phyloP scores from a whole-genome alignment of 176 grass and related monocot genomes.

The Pontederia paniculata region DNA sequence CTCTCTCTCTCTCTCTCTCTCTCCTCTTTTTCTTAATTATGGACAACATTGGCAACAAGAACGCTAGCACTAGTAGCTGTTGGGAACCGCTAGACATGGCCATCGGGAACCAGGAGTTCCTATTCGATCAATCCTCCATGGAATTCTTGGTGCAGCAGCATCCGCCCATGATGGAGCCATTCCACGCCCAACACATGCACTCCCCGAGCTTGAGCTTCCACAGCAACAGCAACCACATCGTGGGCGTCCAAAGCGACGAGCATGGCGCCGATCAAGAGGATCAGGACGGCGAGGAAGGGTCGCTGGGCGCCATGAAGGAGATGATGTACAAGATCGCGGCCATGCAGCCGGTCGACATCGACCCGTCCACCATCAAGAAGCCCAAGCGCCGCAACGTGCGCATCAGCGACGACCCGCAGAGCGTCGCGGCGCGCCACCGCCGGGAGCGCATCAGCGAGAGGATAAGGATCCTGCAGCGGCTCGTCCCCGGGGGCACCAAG shows the following conservation, averaged over 20 bases:
- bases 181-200: neutral
- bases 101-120: conserved; percentile 61
- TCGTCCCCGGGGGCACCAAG: conserved; percentile 85
- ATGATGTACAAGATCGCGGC: conserved; percentile 96
- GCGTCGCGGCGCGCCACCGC: conserved; percentile 72
- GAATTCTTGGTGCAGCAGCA: conserved; percentile 23
- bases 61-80: conserved; percentile 66
- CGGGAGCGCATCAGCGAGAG: conserved; percentile 86
- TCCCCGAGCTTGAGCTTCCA: too few species aligned
- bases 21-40: conserved; percentile 25
- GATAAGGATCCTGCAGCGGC: conserved; percentile 75
- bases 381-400: conserved; percentile 72
- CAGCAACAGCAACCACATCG: conserved; percentile 8
- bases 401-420: conserved; percentile 89
- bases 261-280: conserved; percentile 16
- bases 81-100: conserved; percentile 84
- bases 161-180: conserved; percentile 16
- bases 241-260: conserved; percentile 29
- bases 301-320: conserved; percentile 82
- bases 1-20: conserved; percentile 15
- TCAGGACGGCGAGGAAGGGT: conserved; percentile 51
- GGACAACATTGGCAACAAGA: conserved; percentile 43
- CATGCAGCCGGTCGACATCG: conserved; percentile 87
- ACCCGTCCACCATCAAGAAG: conserved; percentile 80
- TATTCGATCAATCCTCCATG: conserved; percentile 41